A percentile compares a stretch with the other conserved stretches of the same genome.
Evolutionary conservation across 257 asterid genomes (phyloP).

Genomic region (Cruciata laevipes): DNA sequence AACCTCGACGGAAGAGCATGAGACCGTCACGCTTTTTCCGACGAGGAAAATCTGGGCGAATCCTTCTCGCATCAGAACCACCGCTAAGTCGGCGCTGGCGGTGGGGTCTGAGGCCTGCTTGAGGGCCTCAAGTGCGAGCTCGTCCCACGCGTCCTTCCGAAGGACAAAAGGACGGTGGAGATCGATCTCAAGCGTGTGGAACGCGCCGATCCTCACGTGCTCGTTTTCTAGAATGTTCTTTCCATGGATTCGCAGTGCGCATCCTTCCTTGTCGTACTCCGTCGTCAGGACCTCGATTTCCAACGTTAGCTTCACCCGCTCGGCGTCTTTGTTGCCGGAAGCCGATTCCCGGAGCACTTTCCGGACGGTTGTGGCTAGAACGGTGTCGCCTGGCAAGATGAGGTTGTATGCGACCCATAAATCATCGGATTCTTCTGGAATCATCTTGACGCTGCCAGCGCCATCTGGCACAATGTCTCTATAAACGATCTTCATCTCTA

Average conservation of each 20-base stretch:
- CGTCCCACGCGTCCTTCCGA: conserved; percentile 86
- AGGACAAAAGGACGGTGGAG: conserved; percentile 74
- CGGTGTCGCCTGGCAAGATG: conserved; percentile 62
- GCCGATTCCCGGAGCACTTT: conserved; percentile 89
- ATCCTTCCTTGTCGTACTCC: conserved; percentile 91
- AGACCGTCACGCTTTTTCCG: conserved; percentile 80
- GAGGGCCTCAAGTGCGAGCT: conserved; percentile 65
- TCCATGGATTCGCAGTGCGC: conserved; percentile 82
- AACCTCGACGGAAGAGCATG: conserved; percentile 37
- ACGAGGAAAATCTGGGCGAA: conserved; percentile 66
- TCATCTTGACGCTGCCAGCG: conserved; percentile 92
- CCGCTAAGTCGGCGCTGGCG: conserved; percentile 84
- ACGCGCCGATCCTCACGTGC: conserved; percentile 92
- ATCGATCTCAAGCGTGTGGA: conserved; percentile 90
- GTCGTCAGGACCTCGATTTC: conserved; percentile 70
- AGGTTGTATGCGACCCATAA: conserved; percentile 79
- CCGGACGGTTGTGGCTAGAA: conserved; percentile 64
- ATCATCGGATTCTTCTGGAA: conserved; percentile 89
- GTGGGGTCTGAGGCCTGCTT: conserved; percentile 82
- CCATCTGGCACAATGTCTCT: conserved; percentile 45
- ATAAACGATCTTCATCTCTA: conserved; percentile 60
- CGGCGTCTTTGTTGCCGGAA: conserved; percentile 35
- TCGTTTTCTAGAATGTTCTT: conserved; percentile 82
- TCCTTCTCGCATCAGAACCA: conserved; percentile 93
- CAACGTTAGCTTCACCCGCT: conserved; percentile 71